Evolutionary conservation across 805 yeast genomes (phyloP).

Genomic region (Saccharomycopsis synnaedendra): DNA sequence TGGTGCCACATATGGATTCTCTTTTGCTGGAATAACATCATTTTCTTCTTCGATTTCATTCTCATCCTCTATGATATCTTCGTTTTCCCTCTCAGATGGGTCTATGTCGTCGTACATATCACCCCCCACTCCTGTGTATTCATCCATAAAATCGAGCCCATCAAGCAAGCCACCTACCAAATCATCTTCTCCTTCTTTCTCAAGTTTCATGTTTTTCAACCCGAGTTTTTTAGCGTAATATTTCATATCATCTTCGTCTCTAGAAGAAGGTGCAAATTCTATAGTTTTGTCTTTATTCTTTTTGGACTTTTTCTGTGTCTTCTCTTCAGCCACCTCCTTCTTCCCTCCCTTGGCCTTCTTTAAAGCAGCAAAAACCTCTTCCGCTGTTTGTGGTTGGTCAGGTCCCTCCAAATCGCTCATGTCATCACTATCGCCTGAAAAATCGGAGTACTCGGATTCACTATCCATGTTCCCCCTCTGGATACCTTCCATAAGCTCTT

Average conservation of each 20-base stretch:
- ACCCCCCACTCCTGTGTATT: conserved; percentile 23
- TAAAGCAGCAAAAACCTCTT: conserved; percentile 33
- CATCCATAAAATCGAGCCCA: conserved; percentile 29
- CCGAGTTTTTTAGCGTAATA: conserved; percentile 80
- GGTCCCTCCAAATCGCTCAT: conserved; percentile 12
- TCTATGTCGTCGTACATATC: conserved; percentile 29
- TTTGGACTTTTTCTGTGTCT: conserved; percentile 19
- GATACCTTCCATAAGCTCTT: conserved; percentile 19
- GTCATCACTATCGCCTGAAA: conserved; percentile 20
- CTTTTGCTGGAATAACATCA: conserved; percentile 27
- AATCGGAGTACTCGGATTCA: conserved; percentile 23
- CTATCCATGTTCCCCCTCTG: conserved; percentile 21
- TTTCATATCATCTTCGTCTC: conserved; percentile 69
- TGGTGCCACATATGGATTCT: conserved; percentile 52
- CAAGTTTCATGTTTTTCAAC: conserved; percentile 39
- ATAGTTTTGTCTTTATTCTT: conserved; percentile 22
- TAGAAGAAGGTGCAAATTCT: conserved; percentile 36
- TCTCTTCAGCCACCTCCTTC: conserved; percentile 2
- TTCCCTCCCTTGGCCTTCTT: conserved; percentile 28
- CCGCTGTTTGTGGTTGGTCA: conserved; percentile 26
- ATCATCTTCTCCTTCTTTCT: conserved; percentile 54
- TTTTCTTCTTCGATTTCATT: conserved; percentile 18
- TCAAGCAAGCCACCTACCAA: conserved; percentile 74
- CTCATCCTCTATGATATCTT: conserved; percentile 19
- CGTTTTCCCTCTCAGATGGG: conserved; percentile 20